Conservation (phyloP, 495 filamentous ascomycete genomes). For the Extremus antarcticus region DNA sequence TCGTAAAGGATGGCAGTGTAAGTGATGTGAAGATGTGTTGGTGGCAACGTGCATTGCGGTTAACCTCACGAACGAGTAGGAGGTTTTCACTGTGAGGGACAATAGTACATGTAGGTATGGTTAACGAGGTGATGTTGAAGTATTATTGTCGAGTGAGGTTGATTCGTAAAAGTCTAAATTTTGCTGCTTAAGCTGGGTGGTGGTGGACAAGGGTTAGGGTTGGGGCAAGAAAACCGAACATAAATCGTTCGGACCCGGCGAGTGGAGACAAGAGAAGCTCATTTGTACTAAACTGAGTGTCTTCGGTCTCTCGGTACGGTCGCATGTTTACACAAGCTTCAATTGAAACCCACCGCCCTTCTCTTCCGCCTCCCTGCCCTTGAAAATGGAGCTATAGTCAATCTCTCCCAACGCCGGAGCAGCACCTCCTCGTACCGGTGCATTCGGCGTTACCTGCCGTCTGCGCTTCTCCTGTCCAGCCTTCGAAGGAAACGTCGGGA, state of each 20-base stretch:
- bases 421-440: slow-evolving; percentile 64
- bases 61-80: no score
- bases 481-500: slow-evolving; percentile 70
- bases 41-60: background rate
- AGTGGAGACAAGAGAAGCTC: no score
- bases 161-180: no score
- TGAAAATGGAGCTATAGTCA: slow-evolving; percentile 73
- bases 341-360: slow-evolving; percentile 72
- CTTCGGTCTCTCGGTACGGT: background rate
- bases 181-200: no score
- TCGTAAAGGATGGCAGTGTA: slow-evolving; percentile 1
- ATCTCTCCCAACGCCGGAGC: slow-evolving; percentile 55
- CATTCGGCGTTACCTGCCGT: slow-evolving; percentile 64
- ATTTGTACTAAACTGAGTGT: no score
- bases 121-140: no score
- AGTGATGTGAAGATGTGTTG: background rate
- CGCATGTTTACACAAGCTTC: slow-evolving; percentile 40
- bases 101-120: no score
- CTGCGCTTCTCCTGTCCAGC: slow-evolving; percentile 82
- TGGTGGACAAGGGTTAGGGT: background rate
- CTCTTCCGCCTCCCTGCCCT: slow-evolving; percentile 60
- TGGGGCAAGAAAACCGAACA: background rate
- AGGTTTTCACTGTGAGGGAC: no score
- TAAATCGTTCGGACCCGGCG: no score
- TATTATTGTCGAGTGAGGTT: no score